Evolutionary conservation across 2,329 filamentous ascomycete species (phyloP).

Genomic region (Penicillium concentricum): DNA sequence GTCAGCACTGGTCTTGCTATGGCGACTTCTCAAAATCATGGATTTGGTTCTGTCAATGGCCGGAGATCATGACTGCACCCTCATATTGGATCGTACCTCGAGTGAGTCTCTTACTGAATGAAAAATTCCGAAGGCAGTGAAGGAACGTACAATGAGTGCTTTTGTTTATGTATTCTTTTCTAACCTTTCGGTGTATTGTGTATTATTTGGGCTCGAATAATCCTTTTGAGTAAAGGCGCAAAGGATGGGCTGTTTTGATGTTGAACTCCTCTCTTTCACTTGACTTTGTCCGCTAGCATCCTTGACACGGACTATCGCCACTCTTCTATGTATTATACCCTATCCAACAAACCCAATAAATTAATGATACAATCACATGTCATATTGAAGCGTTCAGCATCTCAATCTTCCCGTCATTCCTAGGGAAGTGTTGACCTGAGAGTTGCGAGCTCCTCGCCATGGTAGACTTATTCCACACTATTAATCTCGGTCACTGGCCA

Average conservation of each 20-base stretch:
- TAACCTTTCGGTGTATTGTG: background rate
- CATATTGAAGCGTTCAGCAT: background rate
- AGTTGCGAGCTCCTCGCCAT: too few relatives aligned
- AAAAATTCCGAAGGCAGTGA: background rate
- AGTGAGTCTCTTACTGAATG: background rate
- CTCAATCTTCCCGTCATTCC: too few relatives aligned
- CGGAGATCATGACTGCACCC: background rate
- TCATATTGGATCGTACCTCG: background rate
- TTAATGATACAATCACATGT: background rate
- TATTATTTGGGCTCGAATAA: background rate
- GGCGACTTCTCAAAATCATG: conserved; percentile 22
- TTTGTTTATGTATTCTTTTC: background rate
- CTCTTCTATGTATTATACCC: conserved; percentile 17
- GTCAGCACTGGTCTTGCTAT: conserved; percentile 30
- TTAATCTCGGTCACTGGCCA: too few relatives aligned
- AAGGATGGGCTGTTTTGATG: background rate
- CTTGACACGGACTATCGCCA: conserved; percentile 9
- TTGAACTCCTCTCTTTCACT: background rate
- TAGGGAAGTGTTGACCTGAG: too few relatives aligned
- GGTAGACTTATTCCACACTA: too few relatives aligned
- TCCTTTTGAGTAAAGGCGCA: background rate
- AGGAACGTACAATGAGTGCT: too few relatives aligned
- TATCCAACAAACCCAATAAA: background rate
- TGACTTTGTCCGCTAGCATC: background rate
- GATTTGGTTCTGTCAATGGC: background rate